These are phyloP conservation scores for Rugonectria rugulosa DNA, from an alignment of 2,329 filamentous ascomycete genomes.

Conservation along the genomic window DNA sequence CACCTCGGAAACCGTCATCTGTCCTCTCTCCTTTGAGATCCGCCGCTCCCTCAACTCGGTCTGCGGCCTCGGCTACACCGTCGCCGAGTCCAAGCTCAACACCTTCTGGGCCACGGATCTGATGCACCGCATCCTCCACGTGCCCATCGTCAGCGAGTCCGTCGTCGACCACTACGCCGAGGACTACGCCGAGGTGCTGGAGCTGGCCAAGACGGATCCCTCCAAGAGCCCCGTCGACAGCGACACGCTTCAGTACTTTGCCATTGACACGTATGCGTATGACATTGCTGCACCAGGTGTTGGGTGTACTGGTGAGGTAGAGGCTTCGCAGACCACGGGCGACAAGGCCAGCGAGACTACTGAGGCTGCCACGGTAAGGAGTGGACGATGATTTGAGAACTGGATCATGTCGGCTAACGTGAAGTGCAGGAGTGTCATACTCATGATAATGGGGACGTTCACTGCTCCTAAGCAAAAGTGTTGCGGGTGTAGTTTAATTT, in stretches of 20 bases:
- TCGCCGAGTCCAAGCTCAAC: conserved; percentile 63
- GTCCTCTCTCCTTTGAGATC: conserved; percentile 65
- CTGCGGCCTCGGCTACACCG: conserved; percentile 69
- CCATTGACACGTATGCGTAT: conserved; percentile 71
- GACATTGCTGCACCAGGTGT: conserved; percentile 69
- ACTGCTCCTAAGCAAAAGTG: conserved; percentile 35
- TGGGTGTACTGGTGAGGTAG: conserved; percentile 62
- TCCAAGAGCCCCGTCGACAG: conserved; percentile 63
- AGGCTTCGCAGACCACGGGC: conserved; percentile 18
- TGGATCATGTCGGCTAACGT: conserved; percentile 63
- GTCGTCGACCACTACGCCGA: conserved; percentile 69
- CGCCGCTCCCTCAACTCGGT: conserved; percentile 65
- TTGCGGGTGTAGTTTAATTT: not conserved
- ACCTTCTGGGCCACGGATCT: conserved; percentile 73
- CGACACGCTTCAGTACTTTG: conserved; percentile 72
- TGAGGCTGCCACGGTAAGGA: conserved; percentile 52
- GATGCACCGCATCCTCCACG: conserved; percentile 71
- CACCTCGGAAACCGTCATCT: conserved; percentile 74
- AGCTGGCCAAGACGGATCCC: conserved; percentile 57
- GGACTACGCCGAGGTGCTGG: conserved; percentile 61
- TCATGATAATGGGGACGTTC: conserved; percentile 51
- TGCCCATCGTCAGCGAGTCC: conserved; percentile 66
- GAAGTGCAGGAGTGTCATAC: conserved; percentile 60
- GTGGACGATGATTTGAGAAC: conserved; percentile 39
- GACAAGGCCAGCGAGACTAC: conserved; percentile 26